Percentiles rank a stretch among this genome's conserved stretches.
Conservation (phyloP, 2,329 filamentous ascomycete species). For the Beauveria sp. region DNA sequence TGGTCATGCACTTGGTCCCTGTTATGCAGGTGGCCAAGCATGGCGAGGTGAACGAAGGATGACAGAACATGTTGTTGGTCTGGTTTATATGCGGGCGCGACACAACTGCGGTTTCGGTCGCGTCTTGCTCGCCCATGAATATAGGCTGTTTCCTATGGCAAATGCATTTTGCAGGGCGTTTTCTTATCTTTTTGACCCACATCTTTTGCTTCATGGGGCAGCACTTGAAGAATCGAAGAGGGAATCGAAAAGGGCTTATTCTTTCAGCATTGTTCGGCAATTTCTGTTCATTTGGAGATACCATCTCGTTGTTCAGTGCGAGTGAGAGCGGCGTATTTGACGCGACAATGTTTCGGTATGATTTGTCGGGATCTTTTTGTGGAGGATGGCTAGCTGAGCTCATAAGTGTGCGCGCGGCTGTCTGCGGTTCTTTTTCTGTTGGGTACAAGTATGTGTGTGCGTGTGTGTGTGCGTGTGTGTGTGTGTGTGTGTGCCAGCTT, state of each 20-base stretch:
- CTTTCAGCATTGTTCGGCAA: conserved; percentile 1
- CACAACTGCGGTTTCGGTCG: not conserved
- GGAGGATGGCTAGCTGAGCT: too few relatives aligned
- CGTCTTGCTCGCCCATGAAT: not conserved
- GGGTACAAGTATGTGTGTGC: not conserved
- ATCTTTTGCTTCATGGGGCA: not conserved
- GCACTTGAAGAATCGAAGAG: not conserved
- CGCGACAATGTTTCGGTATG: not conserved
- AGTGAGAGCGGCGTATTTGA: not conserved
- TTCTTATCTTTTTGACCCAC: not conserved
- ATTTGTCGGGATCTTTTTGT: not conserved
- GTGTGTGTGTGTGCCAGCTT: not conserved
- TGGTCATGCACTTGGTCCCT: not conserved
- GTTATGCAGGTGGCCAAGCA: not conserved
- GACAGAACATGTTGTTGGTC: not conserved
- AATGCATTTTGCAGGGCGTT: conserved; percentile 8
- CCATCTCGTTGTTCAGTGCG: not conserved
- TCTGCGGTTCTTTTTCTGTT: not conserved
- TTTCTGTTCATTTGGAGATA: not conserved
- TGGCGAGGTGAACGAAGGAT: not conserved
- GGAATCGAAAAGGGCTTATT: not conserved
- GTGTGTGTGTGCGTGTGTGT: too few relatives aligned
- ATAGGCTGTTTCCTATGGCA: not conserved
- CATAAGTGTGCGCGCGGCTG: not conserved
- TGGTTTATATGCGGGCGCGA: not conserved